Conservation (phyloP, 192 early-diverging fungal species). For the Endogone sp. region DNA sequence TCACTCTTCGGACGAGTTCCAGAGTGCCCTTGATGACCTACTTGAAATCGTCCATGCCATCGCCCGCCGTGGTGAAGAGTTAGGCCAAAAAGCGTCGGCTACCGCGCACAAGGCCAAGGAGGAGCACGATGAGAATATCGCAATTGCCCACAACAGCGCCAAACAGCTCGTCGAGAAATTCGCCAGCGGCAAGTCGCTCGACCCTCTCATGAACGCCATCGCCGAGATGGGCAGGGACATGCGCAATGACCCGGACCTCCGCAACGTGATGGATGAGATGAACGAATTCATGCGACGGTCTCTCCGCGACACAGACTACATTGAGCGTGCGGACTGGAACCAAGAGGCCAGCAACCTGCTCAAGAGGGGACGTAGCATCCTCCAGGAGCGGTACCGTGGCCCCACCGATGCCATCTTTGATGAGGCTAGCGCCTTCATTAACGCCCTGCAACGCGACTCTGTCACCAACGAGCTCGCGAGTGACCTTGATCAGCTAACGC, state of each 20-base stretch:
- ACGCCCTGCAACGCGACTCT: constrained; percentile 32
- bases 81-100: constrained; percentile 10
- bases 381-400: constrained; percentile 29
- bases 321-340: constrained; percentile 24
- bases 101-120: constrained; percentile 15
- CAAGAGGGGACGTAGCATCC: constrained; percentile 21
- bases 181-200: constrained; percentile 41
- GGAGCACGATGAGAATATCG: neutral
- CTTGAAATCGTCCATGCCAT: constrained; percentile 26
- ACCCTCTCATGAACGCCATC: constrained; percentile 31
- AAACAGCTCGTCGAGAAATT: constrained; percentile 50
- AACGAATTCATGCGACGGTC: constrained; percentile 26
- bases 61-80: constrained; percentile 20
- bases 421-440: constrained; percentile 21
- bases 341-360: constrained; percentile 25
- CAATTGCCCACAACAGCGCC: constrained; percentile 32
- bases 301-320: constrained; percentile 32
- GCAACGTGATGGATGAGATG: constrained; percentile 25
- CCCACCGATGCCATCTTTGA: constrained; percentile 25
- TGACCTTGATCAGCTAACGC: constrained; percentile 30
- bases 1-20: constrained; percentile 27
- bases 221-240: constrained; percentile 26
- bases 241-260: constrained; percentile 32
- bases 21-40: constrained; percentile 34
- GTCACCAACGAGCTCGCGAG: constrained; percentile 24